Percentiles rank a stretch among this genome's conserved stretches.
Conservation (phyloP, 2,329 filamentous ascomycete genomes). For the Davidsoniella neocaledoniae region DNA sequence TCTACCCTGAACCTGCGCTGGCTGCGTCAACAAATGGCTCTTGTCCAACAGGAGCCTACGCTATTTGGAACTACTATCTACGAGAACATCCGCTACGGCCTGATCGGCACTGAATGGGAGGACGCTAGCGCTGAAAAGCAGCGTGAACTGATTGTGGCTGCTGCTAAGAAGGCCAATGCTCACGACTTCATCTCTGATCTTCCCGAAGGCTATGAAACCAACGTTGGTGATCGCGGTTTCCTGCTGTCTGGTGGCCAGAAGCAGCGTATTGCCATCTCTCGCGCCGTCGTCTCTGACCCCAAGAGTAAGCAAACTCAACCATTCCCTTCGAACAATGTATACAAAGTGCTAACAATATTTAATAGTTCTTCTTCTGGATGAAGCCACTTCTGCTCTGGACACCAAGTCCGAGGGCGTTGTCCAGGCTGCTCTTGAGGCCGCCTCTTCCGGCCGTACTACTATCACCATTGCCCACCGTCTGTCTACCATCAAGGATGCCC, state of each 20-base stretch:
- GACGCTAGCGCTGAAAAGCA: constrained; percentile 49
- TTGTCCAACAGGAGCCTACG: constrained; percentile 86
- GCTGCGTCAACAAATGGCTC: constrained; percentile 79
- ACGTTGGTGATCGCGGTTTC: constrained; percentile 91
- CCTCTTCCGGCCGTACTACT: constrained; percentile 73
- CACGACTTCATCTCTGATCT: constrained; percentile 76
- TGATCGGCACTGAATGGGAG: constrained; percentile 72
- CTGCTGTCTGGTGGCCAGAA: constrained; percentile 89
- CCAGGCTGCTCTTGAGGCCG: constrained; percentile 78
- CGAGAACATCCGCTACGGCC: constrained; percentile 75
- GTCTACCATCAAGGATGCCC: constrained; percentile 82
- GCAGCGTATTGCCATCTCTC: constrained; percentile 87
- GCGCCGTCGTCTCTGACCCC: constrained; percentile 78
- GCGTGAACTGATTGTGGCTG: constrained; percentile 54
- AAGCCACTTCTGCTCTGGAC: constrained; percentile 85
- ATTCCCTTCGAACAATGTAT: not conserved
- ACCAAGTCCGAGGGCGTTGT: constrained; percentile 91
- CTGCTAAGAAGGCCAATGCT: constrained; percentile 81
- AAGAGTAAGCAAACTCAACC: constrained; percentile 35
- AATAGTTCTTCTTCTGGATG: constrained; percentile 68
- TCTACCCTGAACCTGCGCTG: constrained; percentile 70
- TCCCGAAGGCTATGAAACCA: constrained; percentile 80
- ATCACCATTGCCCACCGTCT: constrained; percentile 92
- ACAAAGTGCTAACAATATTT: constrained; percentile 10
- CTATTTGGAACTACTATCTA: constrained; percentile 82